Base-by-base conservation (phyloP, 139 green algal species). In the Trebouxia sp. region DNA sequence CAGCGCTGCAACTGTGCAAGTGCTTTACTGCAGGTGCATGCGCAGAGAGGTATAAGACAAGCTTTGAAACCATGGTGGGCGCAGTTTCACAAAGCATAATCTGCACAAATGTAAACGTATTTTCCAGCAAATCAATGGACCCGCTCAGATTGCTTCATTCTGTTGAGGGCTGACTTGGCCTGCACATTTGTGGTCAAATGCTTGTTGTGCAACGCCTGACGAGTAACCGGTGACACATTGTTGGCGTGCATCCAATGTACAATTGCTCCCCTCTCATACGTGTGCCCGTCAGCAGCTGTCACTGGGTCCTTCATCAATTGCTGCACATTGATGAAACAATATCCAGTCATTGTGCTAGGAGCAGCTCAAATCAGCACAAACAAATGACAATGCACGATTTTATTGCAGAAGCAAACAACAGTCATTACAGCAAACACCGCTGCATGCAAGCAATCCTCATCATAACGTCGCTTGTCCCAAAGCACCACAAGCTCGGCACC, bases 181-280 rank as follows among this genome's bases (percentile, higher is more conserved):
- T 69, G 58, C 39, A 12, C 30, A 39, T 41, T 69, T 8, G 58
- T 24, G 28, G 58, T 69, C 30, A 69, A 39, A 4, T 69, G 58
- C 58, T 69, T 69, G 58, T 69, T 69, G 28, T 28, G 58, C 20
- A 69, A 30, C 30, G 58, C 10, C 58, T 69, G 58, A 30, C 41
- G 58, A 22, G 58, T 69, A 22, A 69, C 58, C 39, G 58, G 58
- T 22, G 58, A 69, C 24, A 69, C 28, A 8, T 30, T 39, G 8
- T 42, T 69, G 39, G 58, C 58, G 41, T 69, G 58, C 58, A 69
- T 41, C 58, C 58, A 69, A 30, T 69, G 58, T 9, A 69, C 58
- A 38, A 69, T 69, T n/a, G 58, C 58, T 24, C 58, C 58, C 20
- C 58, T 69, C 58, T 69, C 58, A 69, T 69, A 69, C 6, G 58